Evolutionary conservation across 1,284 basidiomycete species (phyloP).

Genomic region (Apiotrichum siamense): DNA sequence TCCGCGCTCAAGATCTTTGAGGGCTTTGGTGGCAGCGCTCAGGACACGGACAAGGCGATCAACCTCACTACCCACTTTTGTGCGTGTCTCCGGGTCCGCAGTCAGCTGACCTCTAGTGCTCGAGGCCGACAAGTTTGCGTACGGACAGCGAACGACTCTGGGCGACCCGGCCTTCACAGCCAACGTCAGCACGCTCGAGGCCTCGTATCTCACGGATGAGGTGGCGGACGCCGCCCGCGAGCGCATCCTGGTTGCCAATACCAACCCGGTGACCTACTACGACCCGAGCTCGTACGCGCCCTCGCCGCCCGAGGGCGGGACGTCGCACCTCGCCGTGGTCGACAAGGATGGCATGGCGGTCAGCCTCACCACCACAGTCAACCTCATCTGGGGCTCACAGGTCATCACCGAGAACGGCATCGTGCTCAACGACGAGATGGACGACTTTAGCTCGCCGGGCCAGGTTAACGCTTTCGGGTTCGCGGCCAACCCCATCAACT

Average conservation of each 20-base stretch:
- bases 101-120: slow-evolving; percentile 22
- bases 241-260: slow-evolving; percentile 32
- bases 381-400: slow-evolving; percentile 44
- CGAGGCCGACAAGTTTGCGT: slow-evolving; percentile 46
- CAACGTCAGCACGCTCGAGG: slow-evolving; percentile 44
- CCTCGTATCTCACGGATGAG: slow-evolving; percentile 33
- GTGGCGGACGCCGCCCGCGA: slow-evolving; percentile 30
- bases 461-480: slow-evolving; percentile 46
- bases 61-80: slow-evolving; percentile 41
- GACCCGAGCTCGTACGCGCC: slow-evolving; percentile 38
- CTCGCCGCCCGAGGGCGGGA: slow-evolving; percentile 38
- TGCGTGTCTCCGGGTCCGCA: slow-evolving; percentile 2
- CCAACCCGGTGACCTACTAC: slow-evolving; percentile 38
- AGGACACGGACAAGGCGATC: slow-evolving; percentile 20
- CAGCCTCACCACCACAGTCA: slow-evolving; percentile 49
- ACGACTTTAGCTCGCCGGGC: slow-evolving; percentile 44
- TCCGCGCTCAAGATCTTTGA: slow-evolving; percentile 36
- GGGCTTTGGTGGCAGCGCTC: slow-evolving; percentile 21
- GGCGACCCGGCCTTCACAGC: slow-evolving; percentile 48
- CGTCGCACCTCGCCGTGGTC: slow-evolving; percentile 45
- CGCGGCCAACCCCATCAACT: slow-evolving; percentile 43
- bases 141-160: slow-evolving; percentile 45
- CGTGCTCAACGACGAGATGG: slow-evolving; percentile 43
- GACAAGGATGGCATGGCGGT: slow-evolving; percentile 45
- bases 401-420: slow-evolving; percentile 29